Conservation (phyloP, 2,329 filamentous ascomycete species). For the Ilyonectria destructans region DNA sequence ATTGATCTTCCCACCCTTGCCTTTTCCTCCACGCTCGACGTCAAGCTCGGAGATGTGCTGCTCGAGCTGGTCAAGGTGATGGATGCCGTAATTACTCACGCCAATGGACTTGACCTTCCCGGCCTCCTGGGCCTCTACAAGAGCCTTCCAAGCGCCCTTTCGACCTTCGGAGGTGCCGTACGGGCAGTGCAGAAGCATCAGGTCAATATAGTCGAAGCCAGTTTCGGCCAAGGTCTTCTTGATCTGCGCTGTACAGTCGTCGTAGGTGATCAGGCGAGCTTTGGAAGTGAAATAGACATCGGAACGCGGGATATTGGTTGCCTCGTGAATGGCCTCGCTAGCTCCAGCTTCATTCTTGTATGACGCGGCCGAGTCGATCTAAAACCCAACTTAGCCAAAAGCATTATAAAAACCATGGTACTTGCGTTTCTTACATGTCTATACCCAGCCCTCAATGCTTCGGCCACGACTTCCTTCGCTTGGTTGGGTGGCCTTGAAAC, state of each 20-base stretch:
- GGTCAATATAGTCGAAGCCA: constrained; percentile 73
- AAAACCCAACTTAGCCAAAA: not conserved
- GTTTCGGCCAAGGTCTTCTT: not conserved
- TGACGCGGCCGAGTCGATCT: not conserved
- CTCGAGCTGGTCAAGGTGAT: constrained; percentile 78
- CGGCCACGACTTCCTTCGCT: not conserved
- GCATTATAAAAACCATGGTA: not conserved
- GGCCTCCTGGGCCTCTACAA: constrained; percentile 74
- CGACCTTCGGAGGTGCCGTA: constrained; percentile 68
- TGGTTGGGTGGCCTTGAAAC: not conserved
- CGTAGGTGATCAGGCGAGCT: not conserved
- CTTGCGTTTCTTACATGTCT: constrained; percentile 1
- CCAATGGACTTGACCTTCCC: constrained; percentile 77
- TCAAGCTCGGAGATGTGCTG: constrained; percentile 27
- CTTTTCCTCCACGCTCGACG: constrained; percentile 1
- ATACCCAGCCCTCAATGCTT: not conserved
- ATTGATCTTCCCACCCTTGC: not conserved
- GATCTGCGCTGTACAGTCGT: not conserved
- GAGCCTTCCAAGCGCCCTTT: constrained; percentile 76
- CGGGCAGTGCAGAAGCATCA: constrained; percentile 80
- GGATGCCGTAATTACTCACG: constrained; percentile 80
- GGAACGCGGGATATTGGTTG: not conserved
- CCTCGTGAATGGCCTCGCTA: not conserved
- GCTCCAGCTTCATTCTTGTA: not conserved
- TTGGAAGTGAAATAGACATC: not conserved